phyloP scores from a whole-genome alignment of 352 stramenopile species.

The Phytophthora kernoviae region DNA sequence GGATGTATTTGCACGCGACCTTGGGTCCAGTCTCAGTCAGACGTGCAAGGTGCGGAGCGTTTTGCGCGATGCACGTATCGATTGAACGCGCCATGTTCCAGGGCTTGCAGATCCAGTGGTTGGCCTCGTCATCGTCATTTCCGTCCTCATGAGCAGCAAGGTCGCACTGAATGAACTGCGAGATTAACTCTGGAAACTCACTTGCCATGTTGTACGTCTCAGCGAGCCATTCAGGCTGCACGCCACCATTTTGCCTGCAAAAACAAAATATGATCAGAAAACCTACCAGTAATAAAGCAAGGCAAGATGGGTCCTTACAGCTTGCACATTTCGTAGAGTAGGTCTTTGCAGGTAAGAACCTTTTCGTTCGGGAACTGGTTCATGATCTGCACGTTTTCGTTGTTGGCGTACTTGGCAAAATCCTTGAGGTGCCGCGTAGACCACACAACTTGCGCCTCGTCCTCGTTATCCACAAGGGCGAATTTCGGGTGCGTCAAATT shows the following conservation, averaged over 20 bases:
- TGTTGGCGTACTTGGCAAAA: conserved; percentile 46
- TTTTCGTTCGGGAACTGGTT: conserved; percentile 72
- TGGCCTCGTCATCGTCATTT: conserved; percentile 43
- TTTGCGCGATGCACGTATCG: conserved; percentile 57
- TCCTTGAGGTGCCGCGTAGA: conserved; percentile 59
- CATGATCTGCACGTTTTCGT: conserved; percentile 54
- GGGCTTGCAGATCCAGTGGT: conserved; percentile 68
- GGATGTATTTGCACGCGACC: conserved; percentile 62
- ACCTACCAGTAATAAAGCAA: not conserved
- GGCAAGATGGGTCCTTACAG: conserved; percentile 30
- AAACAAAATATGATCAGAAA: not conserved
- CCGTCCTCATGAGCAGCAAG: conserved; percentile 29
- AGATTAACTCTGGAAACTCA: conserved; percentile 58
- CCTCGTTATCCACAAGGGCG: conserved; percentile 43
- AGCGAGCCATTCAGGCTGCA: conserved; percentile 47
- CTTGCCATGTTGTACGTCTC: conserved; percentile 64
- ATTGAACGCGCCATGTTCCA: conserved; percentile 70
- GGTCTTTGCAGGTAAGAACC: conserved; percentile 62
- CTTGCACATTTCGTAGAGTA: conserved; percentile 68
- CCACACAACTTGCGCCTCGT: conserved; percentile 56
- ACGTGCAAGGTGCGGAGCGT: conserved; percentile 46
- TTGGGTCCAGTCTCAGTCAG: conserved; percentile 59
- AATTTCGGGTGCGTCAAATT: conserved; percentile 50
- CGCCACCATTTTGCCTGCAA: conserved; percentile 43
- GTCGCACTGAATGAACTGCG: conserved; percentile 49